Base-by-base conservation (phyloP, 345 rosid genomes). In the Aethionema arabicum region DNA sequence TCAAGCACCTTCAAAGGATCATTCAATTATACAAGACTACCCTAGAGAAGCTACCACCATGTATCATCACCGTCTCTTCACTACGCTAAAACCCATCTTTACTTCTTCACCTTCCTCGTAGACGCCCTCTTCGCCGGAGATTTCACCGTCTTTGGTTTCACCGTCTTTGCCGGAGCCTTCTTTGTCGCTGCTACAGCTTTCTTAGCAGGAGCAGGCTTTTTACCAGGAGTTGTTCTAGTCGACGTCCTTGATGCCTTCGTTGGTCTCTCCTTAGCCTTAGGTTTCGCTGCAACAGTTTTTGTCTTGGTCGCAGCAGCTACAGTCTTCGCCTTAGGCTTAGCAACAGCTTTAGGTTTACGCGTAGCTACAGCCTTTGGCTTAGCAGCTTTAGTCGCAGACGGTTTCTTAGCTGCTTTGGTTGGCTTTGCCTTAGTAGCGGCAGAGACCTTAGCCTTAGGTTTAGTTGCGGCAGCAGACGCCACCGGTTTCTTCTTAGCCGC, bases 201-300 rank as follows among this genome's bases (percentile, higher is more conserved):
- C 81, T 83, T 87, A 10, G 75, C 77, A 2, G 79, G 76, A 7
- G 77, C 79, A 0, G 72, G 65, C 27, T 57, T 87, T 72, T 71
- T 87, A 54, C 91, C 91, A 0, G 95, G 89, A 37, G 89, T 66
- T 0, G 83, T 81, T 68, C 91, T 77, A 2, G 82, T 70, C 0
- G 95, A 85, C 7, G 96, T 80, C 64, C 87, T 85, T 0, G 90
- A 43, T 3, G 76, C 83, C 73, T 88, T 88, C 0, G 78, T 83
- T 11, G 89, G 85, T 72, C 80, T 81, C 66, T 79, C 86, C 52
- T 77, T 77, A 8, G 81, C 56, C 59, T 77, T 81, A 0, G 96
- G 68, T 67, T 85, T 88, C 0, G 83, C 53, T 3, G 80, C 63
- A 27, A 80, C 63, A 9, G 83, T 72, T 77, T 77, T 76, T 0